phyloP scores from a whole-genome alignment of 805 yeast species.

The Scheffersomyces spartinae region DNA sequence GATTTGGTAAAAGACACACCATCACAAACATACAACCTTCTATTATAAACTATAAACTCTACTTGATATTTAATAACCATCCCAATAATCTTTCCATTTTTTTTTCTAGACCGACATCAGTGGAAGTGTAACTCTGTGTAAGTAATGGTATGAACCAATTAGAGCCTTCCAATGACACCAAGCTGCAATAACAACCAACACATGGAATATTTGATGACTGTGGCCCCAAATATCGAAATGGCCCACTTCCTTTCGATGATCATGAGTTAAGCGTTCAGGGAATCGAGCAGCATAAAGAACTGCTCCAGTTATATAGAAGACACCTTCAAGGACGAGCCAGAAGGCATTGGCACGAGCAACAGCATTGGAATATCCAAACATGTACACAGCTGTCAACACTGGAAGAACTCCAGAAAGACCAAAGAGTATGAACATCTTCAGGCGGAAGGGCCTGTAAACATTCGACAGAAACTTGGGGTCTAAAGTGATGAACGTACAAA shows the following conservation, averaged over 20 bases:
- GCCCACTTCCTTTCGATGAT: slow-evolving; percentile 8
- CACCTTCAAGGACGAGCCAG: slow-evolving; percentile 62
- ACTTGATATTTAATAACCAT: too few species aligned
- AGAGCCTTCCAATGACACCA: slow-evolving; percentile 61
- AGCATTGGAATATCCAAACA: slow-evolving; percentile 40
- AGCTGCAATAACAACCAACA: slow-evolving; percentile 69
- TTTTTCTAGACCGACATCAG: too few species aligned
- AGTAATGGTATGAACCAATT: slow-evolving; percentile 39
- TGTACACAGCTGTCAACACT: slow-evolving; percentile 37
- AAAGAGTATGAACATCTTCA: slow-evolving; percentile 66
- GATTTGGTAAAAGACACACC: too few species aligned
- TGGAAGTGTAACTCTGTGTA: slow-evolving; percentile 19
- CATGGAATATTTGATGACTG: slow-evolving; percentile 78
- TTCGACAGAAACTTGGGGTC: slow-evolving; percentile 57
- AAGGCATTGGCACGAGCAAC: slow-evolving; percentile 39
- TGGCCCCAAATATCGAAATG: slow-evolving; percentile 60
- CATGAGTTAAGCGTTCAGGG: slow-evolving; percentile 52
- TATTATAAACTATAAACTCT: too few species aligned
- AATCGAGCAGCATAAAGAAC: slow-evolving; percentile 62
- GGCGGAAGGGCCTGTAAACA: slow-evolving; percentile 65
- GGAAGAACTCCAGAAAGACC: slow-evolving; percentile 75
- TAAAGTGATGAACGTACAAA: slow-evolving; percentile 55
- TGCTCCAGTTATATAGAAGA: slow-evolving; percentile 72
- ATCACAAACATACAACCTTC: too few species aligned
- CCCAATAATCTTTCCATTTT: too few species aligned